Evolutionary conservation across 108 stramenopile species (phyloP).

Genomic region (Skeletonema costatum): DNA sequence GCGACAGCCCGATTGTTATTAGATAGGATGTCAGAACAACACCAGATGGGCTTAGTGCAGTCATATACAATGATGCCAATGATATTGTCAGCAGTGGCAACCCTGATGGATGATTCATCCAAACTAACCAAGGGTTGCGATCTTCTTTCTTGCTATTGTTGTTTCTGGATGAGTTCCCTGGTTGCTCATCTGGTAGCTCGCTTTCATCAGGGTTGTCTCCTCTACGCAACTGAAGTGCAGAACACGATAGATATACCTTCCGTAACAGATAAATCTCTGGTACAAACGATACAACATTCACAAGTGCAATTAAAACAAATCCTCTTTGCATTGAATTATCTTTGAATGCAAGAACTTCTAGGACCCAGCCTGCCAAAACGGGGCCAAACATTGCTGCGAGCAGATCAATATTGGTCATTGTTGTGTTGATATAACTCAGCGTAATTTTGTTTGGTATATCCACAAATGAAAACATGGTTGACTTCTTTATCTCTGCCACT

Average conservation of each 20-base stretch:
- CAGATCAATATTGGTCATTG: conserved; percentile 35
- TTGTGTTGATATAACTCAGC: conserved; percentile 26
- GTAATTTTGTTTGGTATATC: not conserved
- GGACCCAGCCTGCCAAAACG: conserved; percentile 20
- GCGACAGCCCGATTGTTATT: conserved; percentile 18
- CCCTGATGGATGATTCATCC: conserved; percentile 34
- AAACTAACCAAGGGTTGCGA: conserved; percentile 20
- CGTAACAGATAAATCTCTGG: conserved; percentile 21
- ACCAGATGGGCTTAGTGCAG: conserved; percentile 36
- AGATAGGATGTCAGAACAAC: conserved; percentile 44
- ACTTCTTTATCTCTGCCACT: not conserved
- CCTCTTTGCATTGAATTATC: conserved; percentile 16
- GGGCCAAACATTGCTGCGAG: conserved; percentile 22
- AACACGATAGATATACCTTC: conserved; percentile 23
- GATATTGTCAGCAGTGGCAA: conserved; percentile 28
- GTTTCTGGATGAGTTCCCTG: not conserved
- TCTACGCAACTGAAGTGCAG: conserved; percentile 5
- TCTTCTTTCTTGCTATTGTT: not conserved
- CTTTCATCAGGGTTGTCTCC: not conserved
- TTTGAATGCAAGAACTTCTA: conserved; percentile 5
- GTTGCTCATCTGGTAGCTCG: not conserved
- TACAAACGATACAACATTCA: conserved; percentile 26
- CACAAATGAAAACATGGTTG: not conserved
- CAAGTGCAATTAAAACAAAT: conserved; percentile 21
- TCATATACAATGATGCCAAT: conserved; percentile 26